Evolutionary conservation across 2,329 filamentous ascomycete species (phyloP), one percentile per base, ranked within the genome.

Genomic region (Xylaria multiplex): DNA sequence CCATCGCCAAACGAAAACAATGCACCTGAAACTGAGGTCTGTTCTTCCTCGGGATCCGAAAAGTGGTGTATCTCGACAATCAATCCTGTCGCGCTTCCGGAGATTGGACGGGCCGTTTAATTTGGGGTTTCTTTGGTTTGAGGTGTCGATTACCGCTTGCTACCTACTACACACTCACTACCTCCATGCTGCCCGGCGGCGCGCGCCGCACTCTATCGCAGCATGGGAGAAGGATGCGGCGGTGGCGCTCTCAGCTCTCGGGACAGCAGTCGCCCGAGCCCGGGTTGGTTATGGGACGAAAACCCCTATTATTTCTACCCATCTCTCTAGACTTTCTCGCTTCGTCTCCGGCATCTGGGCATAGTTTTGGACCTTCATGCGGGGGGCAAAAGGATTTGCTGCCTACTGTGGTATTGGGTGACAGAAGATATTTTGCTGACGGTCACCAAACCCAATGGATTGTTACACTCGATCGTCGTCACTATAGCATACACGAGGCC

Each of bases 1-100:
- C 5, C 61, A 54, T 64, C 13, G 19, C 27, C 14, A 30, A 40
- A 32, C 43, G 40, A 30, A 30, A 40, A 32, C 43, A 48, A 32
- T 22, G 24, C 35, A 65, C 65, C 62, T 67, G 62, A 67, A 65
- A 67, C 65, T 27, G 35, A 52, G 30, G 16, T 58, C 22, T 57
- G 19, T 42, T 56, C 22, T 40, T 56, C 24, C 30, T 57, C 63
- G 53, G 52, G 9, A 48, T 42, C 19, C 52, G 54, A 45, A 37
- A 56, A 37, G 35, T 42, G 45, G 37, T 58, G 45, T 62, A 24
- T 30, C 43, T 63, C 2, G 27, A 27, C 5, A 43, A 14, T 46
- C 22, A 52, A 43, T 45, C 46, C 27, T 55, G 42, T 16, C n/a
- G 37, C 42, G 9, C 55, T 42, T 57, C 37, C 60, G 48, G 64